phyloP scores from a whole-genome alignment of 805 yeast species.

The Zygosaccharomyces bailii region DNA sequence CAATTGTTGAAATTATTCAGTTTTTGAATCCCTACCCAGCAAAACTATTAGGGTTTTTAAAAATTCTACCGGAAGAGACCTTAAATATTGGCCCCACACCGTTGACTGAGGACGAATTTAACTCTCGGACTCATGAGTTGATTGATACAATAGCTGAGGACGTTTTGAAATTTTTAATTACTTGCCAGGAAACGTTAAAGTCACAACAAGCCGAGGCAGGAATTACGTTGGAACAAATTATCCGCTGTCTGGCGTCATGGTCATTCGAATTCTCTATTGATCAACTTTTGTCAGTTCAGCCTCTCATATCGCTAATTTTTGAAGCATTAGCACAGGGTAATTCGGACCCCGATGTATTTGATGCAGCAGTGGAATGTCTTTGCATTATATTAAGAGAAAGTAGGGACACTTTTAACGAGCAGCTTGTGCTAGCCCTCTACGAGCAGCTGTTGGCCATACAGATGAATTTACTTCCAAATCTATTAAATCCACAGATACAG shows the following conservation, averaged over 20 bases:
- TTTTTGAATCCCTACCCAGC: conserved; percentile 39
- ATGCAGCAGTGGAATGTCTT: conserved; percentile 83
- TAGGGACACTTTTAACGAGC: conserved; percentile 62
- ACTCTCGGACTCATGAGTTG: conserved; percentile 57
- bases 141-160: conserved; percentile 63
- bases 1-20: conserved; percentile 63
- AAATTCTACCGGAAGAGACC: conserved; percentile 88
- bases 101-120: conserved; percentile 77
- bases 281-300: conserved; percentile 56
- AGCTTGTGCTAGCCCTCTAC: conserved; percentile 62
- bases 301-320: conserved; percentile 68
- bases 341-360: conserved; percentile 49
- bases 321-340: conserved; percentile 49
- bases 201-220: conserved; percentile 36
- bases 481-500: conserved; percentile 14
- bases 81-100: conserved; percentile 73
- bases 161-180: conserved; percentile 61
- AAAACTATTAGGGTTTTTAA: conserved; percentile 70
- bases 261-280: conserved; percentile 78
- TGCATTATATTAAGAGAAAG: conserved; percentile 79
- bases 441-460: conserved; percentile 63
- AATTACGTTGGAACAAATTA: conserved; percentile 39
- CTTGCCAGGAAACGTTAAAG: conserved; percentile 34
- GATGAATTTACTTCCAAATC: conserved; percentile 44
- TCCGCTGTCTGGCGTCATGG: conserved; percentile 87